Percentiles rank a stretch among this genome's conserved stretches.
These are phyloP conservation scores for Aspergillus texensis DNA, from an alignment of 2,329 filamentous ascomycete genomes.

Conservation along the genomic window DNA sequence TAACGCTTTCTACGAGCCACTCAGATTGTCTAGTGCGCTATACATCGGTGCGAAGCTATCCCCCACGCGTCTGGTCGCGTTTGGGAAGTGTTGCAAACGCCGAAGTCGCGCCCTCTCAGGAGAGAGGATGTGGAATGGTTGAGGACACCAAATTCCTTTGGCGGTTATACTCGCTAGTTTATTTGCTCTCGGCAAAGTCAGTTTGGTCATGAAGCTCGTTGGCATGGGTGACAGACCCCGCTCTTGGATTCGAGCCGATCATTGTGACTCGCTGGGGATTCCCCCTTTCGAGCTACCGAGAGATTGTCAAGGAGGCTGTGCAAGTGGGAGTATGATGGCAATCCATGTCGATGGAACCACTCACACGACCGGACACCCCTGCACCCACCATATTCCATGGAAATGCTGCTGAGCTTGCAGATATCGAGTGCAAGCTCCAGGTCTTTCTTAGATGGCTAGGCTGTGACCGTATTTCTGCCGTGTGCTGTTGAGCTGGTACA, in stretches of 20 bases:
- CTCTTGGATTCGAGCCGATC: not conserved
- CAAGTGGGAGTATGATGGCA: not conserved
- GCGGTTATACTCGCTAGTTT: not conserved
- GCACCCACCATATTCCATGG: not conserved
- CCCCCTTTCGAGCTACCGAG: slow-evolving; percentile 5
- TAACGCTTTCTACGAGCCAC: slow-evolving; percentile 6
- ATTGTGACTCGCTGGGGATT: slow-evolving; percentile 1
- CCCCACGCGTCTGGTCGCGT: slow-evolving; percentile 3
- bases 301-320: slow-evolving; percentile 11
- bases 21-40: not conserved
- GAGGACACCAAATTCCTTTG: not conserved
- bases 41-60: not conserved
- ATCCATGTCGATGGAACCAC: not conserved
- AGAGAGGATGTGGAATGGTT: not conserved
- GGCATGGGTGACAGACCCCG: not conserved
- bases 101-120: not conserved
- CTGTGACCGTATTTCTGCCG: not conserved
- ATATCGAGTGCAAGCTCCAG: not conserved
- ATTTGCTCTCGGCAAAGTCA: slow-evolving; percentile 3
- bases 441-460: not conserved
- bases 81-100: not conserved
- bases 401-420: not conserved
- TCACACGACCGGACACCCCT: not conserved
- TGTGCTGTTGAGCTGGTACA: not conserved
- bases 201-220: slow-evolving; percentile 1